Evolutionary conservation across 75 land plant genomes (phyloP).

Genomic region (Pinus tabuliformis): DNA sequence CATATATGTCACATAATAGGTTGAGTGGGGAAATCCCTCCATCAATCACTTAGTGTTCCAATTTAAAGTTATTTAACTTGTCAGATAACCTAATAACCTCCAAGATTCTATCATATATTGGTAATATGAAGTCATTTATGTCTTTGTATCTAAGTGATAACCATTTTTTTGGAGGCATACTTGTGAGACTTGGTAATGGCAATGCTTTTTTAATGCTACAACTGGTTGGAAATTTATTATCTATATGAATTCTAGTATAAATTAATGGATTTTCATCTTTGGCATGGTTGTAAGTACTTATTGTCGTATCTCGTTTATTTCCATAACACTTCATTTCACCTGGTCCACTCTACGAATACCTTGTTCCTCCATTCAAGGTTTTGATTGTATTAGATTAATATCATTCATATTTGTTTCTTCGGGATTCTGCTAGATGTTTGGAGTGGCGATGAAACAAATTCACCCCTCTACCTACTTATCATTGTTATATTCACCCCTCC

Average conservation of each 20-base stretch:
- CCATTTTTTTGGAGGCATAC: slow-evolving; percentile 60
- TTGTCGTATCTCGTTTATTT: neutral
- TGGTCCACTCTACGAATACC: neutral
- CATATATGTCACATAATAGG: no score
- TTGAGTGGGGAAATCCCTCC: no score
- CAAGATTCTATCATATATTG: slow-evolving; percentile 55
- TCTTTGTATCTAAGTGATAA: slow-evolving; percentile 64
- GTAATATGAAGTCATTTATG: slow-evolving; percentile 28
- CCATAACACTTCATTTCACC: no score
- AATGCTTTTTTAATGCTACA: slow-evolving; percentile 45
- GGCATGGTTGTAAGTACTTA: slow-evolving; percentile 56
- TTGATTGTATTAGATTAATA: neutral
- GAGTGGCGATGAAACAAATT: no score
- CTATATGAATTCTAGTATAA: slow-evolving; percentile 52
- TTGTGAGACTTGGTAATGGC: slow-evolving; percentile 50
- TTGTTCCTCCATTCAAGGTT: neutral
- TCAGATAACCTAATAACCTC: slow-evolving; percentile 48
- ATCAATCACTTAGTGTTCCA: no score
- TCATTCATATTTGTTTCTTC: no score
- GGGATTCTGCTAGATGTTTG: no score
- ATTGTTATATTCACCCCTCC: no score
- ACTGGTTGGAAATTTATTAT: slow-evolving; percentile 51
- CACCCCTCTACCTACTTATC: no score
- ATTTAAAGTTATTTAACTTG: slow-evolving; percentile 23
- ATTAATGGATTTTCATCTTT: slow-evolving; percentile 64